A percentile compares a stretch with the other conserved stretches of the same genome.
phyloP scores from a whole-genome alignment of 306 rosid species.

The Adenanthera pavonina region DNA sequence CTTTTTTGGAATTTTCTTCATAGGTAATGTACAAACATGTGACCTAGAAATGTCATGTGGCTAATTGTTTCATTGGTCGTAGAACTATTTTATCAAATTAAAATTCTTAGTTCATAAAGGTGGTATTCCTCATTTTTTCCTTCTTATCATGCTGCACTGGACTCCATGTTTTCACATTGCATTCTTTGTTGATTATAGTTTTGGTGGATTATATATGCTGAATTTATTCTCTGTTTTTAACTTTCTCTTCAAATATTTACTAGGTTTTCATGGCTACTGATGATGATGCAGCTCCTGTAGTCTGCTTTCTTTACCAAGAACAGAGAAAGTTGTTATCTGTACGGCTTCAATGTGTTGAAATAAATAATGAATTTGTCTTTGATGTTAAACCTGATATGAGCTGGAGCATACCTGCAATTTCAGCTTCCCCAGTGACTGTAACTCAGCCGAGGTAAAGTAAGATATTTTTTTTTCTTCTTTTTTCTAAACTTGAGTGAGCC shows the following conservation, averaged over 20 bases:
- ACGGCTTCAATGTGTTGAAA: conserved; percentile 84
- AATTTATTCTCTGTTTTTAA: conserved; percentile 34
- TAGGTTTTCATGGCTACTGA: conserved; percentile 89
- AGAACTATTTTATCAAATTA: conserved; percentile 20
- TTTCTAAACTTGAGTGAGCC: too few species aligned
- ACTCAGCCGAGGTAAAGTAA: conserved; percentile 79
- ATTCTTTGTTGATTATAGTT: conserved; percentile 34
- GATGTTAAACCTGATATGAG: conserved; percentile 94
- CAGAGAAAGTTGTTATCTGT: conserved; percentile 82
- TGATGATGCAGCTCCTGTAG: conserved; percentile 80
- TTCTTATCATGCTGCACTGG: neutral
- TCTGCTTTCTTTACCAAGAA: conserved; percentile 93
- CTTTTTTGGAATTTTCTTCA: neutral
- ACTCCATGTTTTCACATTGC: conserved; percentile 22
- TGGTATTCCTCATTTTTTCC: conserved; percentile 1
- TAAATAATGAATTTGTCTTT: conserved; percentile 79
- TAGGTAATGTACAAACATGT: conserved; percentile 17
- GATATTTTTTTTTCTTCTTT: conserved; percentile 13
- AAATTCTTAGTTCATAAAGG: conserved; percentile 29
- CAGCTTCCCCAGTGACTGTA: conserved; percentile 85
- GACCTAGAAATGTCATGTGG: neutral
- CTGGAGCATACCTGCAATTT: conserved; percentile 91
- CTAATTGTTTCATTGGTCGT: conserved; percentile 29
- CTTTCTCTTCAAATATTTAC: conserved; percentile 47
- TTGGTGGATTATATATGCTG: conserved; percentile 13